phyloP scores from a whole-genome alignment of 1,284 basidiomycete genomes.

The Rhizoctonia solani region DNA sequence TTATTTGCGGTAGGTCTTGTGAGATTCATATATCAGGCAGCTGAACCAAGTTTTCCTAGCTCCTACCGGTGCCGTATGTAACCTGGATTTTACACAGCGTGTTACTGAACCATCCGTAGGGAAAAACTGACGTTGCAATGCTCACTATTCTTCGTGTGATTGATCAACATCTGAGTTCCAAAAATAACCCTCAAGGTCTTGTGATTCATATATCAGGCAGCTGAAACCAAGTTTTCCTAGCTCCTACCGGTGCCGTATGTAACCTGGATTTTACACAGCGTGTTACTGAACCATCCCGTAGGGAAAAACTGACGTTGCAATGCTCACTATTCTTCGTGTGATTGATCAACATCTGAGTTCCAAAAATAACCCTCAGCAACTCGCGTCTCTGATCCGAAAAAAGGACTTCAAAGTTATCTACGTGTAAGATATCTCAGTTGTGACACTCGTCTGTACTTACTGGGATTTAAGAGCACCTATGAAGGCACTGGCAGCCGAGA shows the following conservation, averaged over 20 bases:
- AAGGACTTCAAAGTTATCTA: conserved; percentile 96
- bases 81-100: conserved; percentile 32
- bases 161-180: conserved; percentile 63
- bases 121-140: conserved; percentile 99
- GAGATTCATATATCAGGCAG: neutral
- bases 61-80: conserved; percentile 89
- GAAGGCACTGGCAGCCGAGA: conserved; percentile 95
- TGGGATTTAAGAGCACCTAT: conserved; percentile 77
- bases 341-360: conserved; percentile 70
- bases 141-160: conserved; percentile 89
- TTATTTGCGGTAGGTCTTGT: conserved; percentile 87
- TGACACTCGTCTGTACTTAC: neutral
- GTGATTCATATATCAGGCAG: neutral
- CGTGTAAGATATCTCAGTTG: conserved; percentile 62
- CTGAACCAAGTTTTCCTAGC: conserved; percentile 53
- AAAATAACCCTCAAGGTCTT: conserved; percentile 44
- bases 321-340: conserved; percentile 90
- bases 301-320: conserved; percentile 99
- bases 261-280: conserved; percentile 33
- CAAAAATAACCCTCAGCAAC: conserved; percentile 45
- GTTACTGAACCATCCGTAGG: conserved; percentile 53
- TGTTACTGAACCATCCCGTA: conserved; percentile 44
- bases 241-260: conserved; percentile 92
- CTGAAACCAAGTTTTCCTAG: conserved; percentile 49
- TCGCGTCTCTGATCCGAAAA: conserved; percentile 63